Evolutionary conservation across 2,329 filamentous ascomycete genomes (phyloP).

Genomic region (Geosmithia flava): DNA sequence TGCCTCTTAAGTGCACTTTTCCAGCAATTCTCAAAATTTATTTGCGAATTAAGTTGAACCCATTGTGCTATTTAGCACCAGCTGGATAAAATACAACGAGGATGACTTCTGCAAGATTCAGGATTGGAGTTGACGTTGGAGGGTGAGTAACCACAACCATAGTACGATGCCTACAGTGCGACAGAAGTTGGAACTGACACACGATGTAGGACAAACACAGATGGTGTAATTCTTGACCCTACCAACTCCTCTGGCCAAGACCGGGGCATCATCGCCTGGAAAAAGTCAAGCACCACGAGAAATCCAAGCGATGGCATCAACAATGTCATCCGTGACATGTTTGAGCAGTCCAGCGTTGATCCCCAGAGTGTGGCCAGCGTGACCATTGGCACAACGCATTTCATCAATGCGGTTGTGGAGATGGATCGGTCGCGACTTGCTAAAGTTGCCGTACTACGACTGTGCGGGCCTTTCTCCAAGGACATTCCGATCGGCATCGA

Average conservation of each 20-base stretch:
- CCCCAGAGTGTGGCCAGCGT: constrained; percentile 30
- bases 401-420: constrained; percentile 46
- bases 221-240: constrained; percentile 37
- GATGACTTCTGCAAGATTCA: not conserved
- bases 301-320: constrained; percentile 34
- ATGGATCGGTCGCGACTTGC: constrained; percentile 33
- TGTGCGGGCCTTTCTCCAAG: constrained; percentile 40
- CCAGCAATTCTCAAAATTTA: not conserved
- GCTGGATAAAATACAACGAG: not conserved
- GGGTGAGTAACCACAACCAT: not conserved
- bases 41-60: not conserved
- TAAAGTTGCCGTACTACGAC: constrained; percentile 38
- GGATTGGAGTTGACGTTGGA: not conserved
- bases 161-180: not conserved
- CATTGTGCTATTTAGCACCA: not conserved
- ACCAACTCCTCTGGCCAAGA: constrained; percentile 14
- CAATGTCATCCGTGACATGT: constrained; percentile 29
- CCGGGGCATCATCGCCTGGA: constrained; percentile 33
- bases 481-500: constrained; percentile 37
- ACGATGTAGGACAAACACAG: constrained; percentile 32
- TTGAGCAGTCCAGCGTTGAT: constrained; percentile 16
- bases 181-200: not conserved
- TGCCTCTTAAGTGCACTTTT: not conserved
- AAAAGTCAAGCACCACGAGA: constrained; percentile 35
- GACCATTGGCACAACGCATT: constrained; percentile 44